Evolutionary conservation across 1,284 basidiomycete genomes (phyloP).

Genomic region (Meira miltonrushii): DNA sequence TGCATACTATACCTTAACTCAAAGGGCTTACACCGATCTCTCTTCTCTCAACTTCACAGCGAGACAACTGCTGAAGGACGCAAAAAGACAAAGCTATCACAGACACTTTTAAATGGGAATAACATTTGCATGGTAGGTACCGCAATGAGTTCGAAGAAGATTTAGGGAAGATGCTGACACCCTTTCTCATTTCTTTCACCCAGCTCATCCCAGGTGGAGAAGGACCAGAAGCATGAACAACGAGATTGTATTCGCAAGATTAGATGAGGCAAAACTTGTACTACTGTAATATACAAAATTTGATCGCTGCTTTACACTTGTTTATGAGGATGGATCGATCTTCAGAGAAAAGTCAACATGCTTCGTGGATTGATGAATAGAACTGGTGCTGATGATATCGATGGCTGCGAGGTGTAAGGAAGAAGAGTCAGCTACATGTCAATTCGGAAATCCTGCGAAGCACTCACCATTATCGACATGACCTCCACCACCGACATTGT

Average conservation of each 20-base stretch:
- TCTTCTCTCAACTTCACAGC: conserved; percentile 56
- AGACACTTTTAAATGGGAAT: conserved; percentile 93
- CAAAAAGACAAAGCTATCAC: conserved; percentile 75
- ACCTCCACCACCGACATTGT: conserved; percentile 32
- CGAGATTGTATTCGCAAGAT: neutral
- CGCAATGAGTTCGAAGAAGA: neutral
- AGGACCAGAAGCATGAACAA: conserved; percentile 11
- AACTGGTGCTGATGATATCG: conserved; percentile 47
- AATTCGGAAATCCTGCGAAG: neutral
- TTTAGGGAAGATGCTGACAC: neutral
- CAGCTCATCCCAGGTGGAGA: conserved; percentile 16
- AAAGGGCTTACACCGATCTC: neutral
- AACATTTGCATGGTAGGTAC: conserved; percentile 87
- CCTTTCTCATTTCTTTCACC: neutral
- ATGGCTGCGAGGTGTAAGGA: conserved; percentile 24
- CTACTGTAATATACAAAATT: neutral
- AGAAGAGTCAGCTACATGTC: neutral
- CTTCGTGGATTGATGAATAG: conserved; percentile 50
- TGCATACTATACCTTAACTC: neutral
- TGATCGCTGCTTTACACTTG: neutral
- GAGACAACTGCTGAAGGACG: conserved; percentile 76
- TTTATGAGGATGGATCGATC: conserved; percentile 29
- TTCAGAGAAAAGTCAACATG: conserved; percentile 51
- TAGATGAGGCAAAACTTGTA: neutral
- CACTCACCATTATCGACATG: conserved; percentile 36